A percentile compares a stretch with the other conserved stretches of the same genome.
Evolutionary conservation across 1,284 basidiomycete species (phyloP).

Genomic region (Marasmius tenuissimus): DNA sequence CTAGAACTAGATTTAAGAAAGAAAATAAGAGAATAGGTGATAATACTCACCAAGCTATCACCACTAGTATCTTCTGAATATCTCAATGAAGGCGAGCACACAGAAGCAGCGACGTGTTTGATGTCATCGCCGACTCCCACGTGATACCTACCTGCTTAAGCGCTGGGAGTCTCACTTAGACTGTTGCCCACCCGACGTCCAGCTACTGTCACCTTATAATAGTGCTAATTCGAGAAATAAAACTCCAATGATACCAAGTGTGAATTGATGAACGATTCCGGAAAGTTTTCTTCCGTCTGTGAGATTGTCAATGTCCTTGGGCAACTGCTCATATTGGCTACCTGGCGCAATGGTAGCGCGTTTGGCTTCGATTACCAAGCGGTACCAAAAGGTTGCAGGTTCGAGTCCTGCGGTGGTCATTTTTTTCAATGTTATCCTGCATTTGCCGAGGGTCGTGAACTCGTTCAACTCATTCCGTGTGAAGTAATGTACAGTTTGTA

Average conservation of each 20-base stretch:
- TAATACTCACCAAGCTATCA: background rate
- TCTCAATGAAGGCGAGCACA: background rate
- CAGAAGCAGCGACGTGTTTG: background rate
- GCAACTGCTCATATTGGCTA: slow-evolving; percentile 37
- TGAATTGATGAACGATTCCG: no score
- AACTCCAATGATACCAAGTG: no score
- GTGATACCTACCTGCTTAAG: no score
- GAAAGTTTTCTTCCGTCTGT: no score
- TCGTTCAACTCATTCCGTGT: background rate
- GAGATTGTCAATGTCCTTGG: no score
- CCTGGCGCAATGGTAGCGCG: slow-evolving; percentile 84
- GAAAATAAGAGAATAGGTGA: background rate
- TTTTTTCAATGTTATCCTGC: background rate
- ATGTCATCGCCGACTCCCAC: no score
- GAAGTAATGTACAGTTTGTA: background rate
- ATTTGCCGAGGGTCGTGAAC: background rate
- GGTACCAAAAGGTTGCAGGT: slow-evolving; percentile 83
- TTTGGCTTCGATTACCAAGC: slow-evolving; percentile 73
- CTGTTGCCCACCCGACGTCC: no score
- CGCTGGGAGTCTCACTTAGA: no score
- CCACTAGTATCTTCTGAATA: background rate
- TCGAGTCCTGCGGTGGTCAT: slow-evolving; percentile 85
- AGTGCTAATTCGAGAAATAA: no score
- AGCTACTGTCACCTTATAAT: no score
- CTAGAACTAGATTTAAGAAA: background rate